phyloP scores from a whole-genome alignment of 352 stramenopile species.

The Globisporangium rhizosaccharum region DNA sequence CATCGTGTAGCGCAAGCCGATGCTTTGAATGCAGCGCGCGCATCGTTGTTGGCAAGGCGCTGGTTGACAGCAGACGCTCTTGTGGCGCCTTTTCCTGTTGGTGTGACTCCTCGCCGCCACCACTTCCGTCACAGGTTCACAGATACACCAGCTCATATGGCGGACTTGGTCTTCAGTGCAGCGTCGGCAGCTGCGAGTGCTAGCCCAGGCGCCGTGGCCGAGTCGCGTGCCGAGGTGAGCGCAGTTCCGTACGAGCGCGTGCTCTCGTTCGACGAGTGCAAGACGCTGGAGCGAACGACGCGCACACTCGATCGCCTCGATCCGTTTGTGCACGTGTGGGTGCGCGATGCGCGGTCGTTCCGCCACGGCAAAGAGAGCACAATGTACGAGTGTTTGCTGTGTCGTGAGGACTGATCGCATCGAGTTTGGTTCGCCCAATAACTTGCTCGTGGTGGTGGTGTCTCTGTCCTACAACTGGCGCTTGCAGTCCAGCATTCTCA shows the following conservation, averaged over 20 bases:
- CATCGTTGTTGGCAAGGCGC: neutral
- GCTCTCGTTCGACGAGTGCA: slow-evolving; percentile 33
- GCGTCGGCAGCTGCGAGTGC: neutral
- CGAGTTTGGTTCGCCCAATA: neutral
- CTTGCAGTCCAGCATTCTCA: slow-evolving; percentile 24
- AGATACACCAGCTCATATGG: neutral
- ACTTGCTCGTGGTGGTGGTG: neutral
- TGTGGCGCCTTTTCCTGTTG: neutral
- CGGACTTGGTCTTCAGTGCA: slow-evolving; percentile 9
- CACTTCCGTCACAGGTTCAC: too few relatives aligned
- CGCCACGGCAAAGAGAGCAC: slow-evolving; percentile 36
- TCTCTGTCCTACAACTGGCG: neutral
- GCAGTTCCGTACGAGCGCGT: slow-evolving; percentile 34
- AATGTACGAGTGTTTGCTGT: slow-evolving; percentile 17
- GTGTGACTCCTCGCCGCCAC: too few relatives aligned
- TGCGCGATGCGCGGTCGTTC: slow-evolving; percentile 48
- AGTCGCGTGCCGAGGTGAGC: slow-evolving; percentile 7
- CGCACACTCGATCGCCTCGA: slow-evolving; percentile 25
- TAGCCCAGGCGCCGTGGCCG: neutral
- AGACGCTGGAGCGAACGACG: slow-evolving; percentile 24
- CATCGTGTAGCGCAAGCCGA: neutral
- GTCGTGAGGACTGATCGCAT: neutral
- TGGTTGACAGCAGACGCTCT: too few relatives aligned
- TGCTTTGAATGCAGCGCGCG: neutral
- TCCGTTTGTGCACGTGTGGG: slow-evolving; percentile 47